These are phyloP conservation scores for Ascochyta fabae DNA, from an alignment of 2,329 filamentous ascomycete species.

Conservation along the genomic window DNA sequence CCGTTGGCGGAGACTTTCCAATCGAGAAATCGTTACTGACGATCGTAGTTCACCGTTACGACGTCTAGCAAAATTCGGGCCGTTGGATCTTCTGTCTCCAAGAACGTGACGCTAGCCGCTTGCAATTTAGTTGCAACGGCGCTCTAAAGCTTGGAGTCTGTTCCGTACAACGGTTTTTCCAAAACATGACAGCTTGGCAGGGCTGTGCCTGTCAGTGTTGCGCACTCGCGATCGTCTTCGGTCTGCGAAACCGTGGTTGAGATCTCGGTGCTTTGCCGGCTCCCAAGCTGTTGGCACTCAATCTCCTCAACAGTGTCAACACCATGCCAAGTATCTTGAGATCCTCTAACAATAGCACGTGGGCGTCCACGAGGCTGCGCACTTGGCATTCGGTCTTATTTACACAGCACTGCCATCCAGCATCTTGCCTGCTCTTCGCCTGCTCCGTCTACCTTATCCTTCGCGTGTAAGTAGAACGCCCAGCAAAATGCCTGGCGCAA, in stretches of 20 bases:
- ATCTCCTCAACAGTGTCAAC: constrained; percentile 18
- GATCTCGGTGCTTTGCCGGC: constrained; percentile 11
- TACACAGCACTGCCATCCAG: background rate
- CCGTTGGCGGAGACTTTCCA: background rate
- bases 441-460: background rate
- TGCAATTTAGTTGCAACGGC: constrained; percentile 2
- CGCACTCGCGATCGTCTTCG: background rate
- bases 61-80: background rate
- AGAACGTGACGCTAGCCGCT: background rate
- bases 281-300: constrained; percentile 7
- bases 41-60: constrained; percentile 5
- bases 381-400: constrained; percentile 20
- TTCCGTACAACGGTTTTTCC: constrained; percentile 3
- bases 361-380: background rate
- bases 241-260: background rate
- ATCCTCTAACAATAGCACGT: background rate
- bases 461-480: background rate
- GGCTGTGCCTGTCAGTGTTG: background rate
- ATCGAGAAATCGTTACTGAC: background rate
- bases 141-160: background rate
- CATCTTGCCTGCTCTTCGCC: background rate
- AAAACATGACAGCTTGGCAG: constrained; percentile 2
- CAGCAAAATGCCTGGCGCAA: background rate
- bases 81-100: background rate
- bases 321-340: constrained; percentile 14